These are phyloP conservation scores for Phytophthora podocarpi DNA, from an alignment of 352 stramenopile species.

Conservation along the genomic window DNA sequence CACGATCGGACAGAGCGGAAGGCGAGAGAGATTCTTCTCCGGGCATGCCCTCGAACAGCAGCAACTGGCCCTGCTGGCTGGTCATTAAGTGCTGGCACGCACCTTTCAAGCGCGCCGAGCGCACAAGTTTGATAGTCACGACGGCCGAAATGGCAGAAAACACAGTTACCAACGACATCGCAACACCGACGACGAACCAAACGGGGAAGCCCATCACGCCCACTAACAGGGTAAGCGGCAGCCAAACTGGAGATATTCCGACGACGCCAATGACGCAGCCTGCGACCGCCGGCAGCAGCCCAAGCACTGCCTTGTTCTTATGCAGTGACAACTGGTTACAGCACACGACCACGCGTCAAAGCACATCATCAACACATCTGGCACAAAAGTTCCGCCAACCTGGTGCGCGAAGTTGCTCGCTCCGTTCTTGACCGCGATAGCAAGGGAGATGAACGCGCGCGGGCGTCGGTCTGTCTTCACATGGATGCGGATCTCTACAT, in stretches of 20 bases:
- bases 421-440: conserved; percentile 45
- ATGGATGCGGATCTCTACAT: conserved; percentile 41
- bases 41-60: conserved; percentile 61
- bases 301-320: conserved; percentile 59
- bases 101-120: conserved; percentile 51
- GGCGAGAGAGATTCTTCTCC: conserved; percentile 37
- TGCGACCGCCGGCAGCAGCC: conserved; percentile 50
- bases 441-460: conserved; percentile 45
- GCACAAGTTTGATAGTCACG: conserved; percentile 51
- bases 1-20: conserved; percentile 34
- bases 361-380: neutral
- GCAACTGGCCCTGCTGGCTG: conserved; percentile 60
- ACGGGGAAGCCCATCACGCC: conserved; percentile 63
- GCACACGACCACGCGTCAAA: neutral
- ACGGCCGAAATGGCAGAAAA: conserved; percentile 59
- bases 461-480: conserved; percentile 53
- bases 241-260: conserved; percentile 58
- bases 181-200: conserved; percentile 59
- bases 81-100: conserved; percentile 50
- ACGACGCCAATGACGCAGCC: conserved; percentile 52
- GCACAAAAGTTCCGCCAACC: conserved; percentile 22
- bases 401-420: conserved; percentile 44
- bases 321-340: conserved; percentile 54
- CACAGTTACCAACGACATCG: conserved; percentile 45
- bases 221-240: conserved; percentile 59